Evolutionary conservation across 2,329 filamentous ascomycete genomes (phyloP), one percentile per base, ranked within the genome.

Genomic region (Cryphonectria nitschkei): DNA sequence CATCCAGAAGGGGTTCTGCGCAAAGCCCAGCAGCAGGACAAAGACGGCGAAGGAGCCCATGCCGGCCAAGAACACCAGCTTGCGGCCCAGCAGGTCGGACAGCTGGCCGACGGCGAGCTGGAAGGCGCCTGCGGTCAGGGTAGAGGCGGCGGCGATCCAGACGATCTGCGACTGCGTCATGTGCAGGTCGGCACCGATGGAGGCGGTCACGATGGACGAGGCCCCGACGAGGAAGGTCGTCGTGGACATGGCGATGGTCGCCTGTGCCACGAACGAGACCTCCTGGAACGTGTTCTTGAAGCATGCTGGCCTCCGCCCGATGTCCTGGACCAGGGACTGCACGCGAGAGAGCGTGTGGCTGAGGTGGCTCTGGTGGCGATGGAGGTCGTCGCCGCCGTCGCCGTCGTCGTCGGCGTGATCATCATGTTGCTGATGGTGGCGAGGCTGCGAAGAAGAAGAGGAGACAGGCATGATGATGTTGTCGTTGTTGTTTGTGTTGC

Each of bases 111-210:
- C 90, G 74, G 89, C 87, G 11, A 93, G 83, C 73, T 93, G 84
- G 74, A 92, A 88, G 0, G 90, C 85, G 8, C 90, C 90, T 50
- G 87, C 87, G 1, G 87, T 87, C 22, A 93, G 82, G 81, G 87
- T 87, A 54, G 87, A 84, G n/a, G 89, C 85, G 9, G 89, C 89
- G 63, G 84, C 85, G 72, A 92, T 89, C 90, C 90, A 92, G 0
- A 89, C 90, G 34, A 92, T 87, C 75, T 93, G 84, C 1, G 89
- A 87, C 63, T 87, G 88, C 2, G 85, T 87, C 89, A 92, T 92
- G 62, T 82, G 76, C 68, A 92, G 78, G 72, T 90, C 87, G 19
- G 79, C 76, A 1, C 86, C 88, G 64, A 91, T 89, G 66, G 87
- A 87, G 0, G 87, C 87, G 1, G 88, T 89, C 72, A 91, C 88